A percentile compares a stretch with the other conserved stretches of the same genome.
Evolutionary conservation across 1,284 basidiomycete genomes (phyloP).

Genomic region (Cutaneotrichosporon cavernicola): DNA sequence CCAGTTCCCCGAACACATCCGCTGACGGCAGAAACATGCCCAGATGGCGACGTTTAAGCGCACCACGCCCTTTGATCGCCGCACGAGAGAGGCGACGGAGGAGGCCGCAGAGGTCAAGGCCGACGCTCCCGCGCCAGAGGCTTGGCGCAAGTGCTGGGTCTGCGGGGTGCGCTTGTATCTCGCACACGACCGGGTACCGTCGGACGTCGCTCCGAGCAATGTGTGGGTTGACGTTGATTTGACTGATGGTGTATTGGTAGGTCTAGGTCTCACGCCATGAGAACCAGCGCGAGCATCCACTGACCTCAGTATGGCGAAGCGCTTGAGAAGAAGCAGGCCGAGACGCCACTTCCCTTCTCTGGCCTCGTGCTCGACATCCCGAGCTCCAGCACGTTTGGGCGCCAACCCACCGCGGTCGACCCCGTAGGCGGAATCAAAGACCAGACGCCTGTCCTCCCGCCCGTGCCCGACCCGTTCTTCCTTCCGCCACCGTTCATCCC

Average conservation of each 20-base stretch:
- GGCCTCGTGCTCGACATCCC: constrained; percentile 26
- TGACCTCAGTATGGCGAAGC: constrained; percentile 33
- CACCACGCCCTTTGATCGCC: not conserved
- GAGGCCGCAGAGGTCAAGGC: not conserved
- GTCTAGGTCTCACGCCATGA: constrained; percentile 13
- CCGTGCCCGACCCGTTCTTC: constrained; percentile 52
- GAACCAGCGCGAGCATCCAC: not conserved
- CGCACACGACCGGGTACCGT: constrained; percentile 19
- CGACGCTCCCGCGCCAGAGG: constrained; percentile 9
- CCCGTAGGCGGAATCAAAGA: constrained; percentile 6
- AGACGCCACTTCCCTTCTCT: constrained; percentile 29
- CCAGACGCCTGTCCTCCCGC: constrained; percentile 28
- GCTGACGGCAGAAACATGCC: constrained; percentile 16
- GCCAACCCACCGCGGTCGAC: constrained; percentile 17
- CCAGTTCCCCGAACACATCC: constrained; percentile 4
- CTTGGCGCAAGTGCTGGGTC: constrained; percentile 45
- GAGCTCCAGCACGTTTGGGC: constrained; percentile 22
- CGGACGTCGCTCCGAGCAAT: constrained; percentile 27
- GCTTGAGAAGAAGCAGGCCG: constrained; percentile 20
- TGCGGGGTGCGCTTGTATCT: constrained; percentile 37
- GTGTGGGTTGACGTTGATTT: constrained; percentile 38
- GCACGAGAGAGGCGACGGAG: constrained; percentile 1
- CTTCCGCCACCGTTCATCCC: constrained; percentile 55
- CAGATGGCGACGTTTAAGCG: constrained; percentile 21
- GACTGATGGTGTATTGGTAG: constrained; percentile 35